Evolutionary conservation across 345 rosid species (phyloP).

Genomic region (Angophora floribunda): DNA sequence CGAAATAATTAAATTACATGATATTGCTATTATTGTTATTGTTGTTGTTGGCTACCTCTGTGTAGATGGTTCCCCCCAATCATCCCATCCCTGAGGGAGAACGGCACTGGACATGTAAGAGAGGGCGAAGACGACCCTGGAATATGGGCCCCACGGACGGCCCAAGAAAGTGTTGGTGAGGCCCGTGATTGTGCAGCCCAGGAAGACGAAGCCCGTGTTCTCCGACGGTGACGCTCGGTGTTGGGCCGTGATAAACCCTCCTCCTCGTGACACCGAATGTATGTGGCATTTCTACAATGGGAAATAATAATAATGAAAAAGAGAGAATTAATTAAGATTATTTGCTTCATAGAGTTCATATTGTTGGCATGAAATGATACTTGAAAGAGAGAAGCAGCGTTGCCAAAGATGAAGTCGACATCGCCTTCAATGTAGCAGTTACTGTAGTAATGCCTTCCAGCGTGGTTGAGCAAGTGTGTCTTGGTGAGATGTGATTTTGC

Average conservation of each 20-base stretch:
- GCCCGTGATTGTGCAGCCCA: conserved; percentile 33
- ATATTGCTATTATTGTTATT: neutral
- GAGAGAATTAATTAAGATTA: neutral
- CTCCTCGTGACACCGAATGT: neutral
- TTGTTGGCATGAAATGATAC: neutral
- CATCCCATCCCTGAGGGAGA: conserved; percentile 8
- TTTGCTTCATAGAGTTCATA: neutral
- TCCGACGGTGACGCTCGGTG: conserved; percentile 16
- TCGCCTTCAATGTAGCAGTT: neutral
- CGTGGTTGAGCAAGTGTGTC: neutral
- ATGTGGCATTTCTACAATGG: neutral
- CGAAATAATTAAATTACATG: neutral
- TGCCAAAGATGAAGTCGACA: neutral
- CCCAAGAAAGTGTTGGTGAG: conserved; percentile 26
- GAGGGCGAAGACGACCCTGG: neutral
- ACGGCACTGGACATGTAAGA: neutral
- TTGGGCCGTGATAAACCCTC: conserved; percentile 21
- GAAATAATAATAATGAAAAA: neutral
- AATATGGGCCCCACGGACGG: conserved; percentile 34
- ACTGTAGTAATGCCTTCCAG: neutral
- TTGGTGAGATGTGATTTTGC: neutral
- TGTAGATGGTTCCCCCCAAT: conserved; percentile 30
- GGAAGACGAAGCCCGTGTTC: conserved; percentile 29
- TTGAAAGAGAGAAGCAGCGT: neutral
- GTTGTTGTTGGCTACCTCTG: neutral